Evolutionary conservation across 768 basidiomycete genomes (phyloP), one percentile per base, ranked within the genome.

Genomic region (Fomitopsis serialis): DNA sequence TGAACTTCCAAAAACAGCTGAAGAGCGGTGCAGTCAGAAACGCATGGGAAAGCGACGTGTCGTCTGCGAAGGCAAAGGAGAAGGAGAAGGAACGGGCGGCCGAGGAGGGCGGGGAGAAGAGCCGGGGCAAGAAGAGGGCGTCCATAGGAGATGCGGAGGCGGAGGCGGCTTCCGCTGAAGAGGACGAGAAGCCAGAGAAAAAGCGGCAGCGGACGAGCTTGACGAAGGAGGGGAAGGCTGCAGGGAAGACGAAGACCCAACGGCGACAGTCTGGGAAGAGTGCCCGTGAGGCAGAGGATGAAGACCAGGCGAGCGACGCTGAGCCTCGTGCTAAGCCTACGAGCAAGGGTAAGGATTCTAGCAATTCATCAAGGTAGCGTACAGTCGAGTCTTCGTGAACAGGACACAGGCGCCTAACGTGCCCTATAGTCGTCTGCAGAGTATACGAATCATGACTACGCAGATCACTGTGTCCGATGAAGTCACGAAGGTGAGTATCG

Each of bases 1-100:
- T 84, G 37, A 78, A 73, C 53, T 92, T 76, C 61, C 80, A 91
- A 64, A 78, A 78, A 59, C 84, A 92, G 70, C 74, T 79, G 73
- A 79, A 78, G 58, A 58, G 59, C 2, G 69, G 69, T 19, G 45
- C 57, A 19, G 66, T 73, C 34, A 63, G 63, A 32, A 55, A 50
- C 2, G 61, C 48, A 21, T 55, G 63, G 53, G 61, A 68, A 21
- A 54, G 55, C 25, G 61, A 66, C 19, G 17, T 35, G 19, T 36
- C 57, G 27, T 23, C 51, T 42, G 35, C 54, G 19, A 58, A 66
- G 54, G 59, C 53, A n/a, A 62, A 58, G 48, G 57, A 50, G 50
- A 48, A 52, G 35, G 54, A 50, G 50, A 48, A 52, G 35, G 54
- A 58, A 15, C 42, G 42, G 35, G 61, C 51, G 45, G 53, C 27